Conservation (phyloP, 73 alveolate species). For the Tetrahymena elliotti region DNA sequence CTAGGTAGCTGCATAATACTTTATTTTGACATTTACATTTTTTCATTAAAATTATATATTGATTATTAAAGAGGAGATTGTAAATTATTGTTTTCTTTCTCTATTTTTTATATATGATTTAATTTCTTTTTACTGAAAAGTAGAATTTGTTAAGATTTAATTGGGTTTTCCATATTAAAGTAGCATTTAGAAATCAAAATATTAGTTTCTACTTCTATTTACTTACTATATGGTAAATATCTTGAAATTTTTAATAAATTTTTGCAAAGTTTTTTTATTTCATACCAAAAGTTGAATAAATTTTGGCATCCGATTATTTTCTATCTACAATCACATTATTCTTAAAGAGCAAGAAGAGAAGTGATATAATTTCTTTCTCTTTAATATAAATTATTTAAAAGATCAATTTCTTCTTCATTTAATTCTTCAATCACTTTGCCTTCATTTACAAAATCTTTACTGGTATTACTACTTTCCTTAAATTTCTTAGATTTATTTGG, state of each 20-base stretch:
- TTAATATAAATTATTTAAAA: not conserved
- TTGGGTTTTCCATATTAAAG: not conserved
- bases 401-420: not conserved
- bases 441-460: not conserved
- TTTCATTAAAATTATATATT: not conserved
- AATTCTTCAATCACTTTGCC: not conserved
- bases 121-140: not conserved
- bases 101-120: not conserved
- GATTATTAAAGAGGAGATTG: not conserved
- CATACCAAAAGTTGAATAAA: not conserved
- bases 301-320: too few species aligned
- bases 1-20: not conserved
- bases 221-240: not conserved
- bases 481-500: not conserved
- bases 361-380: not conserved
- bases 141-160: not conserved
- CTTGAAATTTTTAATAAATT: not conserved
- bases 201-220: not conserved
- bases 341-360: not conserved
- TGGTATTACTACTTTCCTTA: not conserved
- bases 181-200: not conserved
- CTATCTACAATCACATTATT: not conserved
- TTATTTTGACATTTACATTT: too few species aligned
- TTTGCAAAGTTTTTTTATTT: not conserved
- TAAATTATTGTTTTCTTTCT: too few species aligned